phyloP scores from a whole-genome alignment of 495 filamentous ascomycete species.

The Hyaloscypha bicolor region DNA sequence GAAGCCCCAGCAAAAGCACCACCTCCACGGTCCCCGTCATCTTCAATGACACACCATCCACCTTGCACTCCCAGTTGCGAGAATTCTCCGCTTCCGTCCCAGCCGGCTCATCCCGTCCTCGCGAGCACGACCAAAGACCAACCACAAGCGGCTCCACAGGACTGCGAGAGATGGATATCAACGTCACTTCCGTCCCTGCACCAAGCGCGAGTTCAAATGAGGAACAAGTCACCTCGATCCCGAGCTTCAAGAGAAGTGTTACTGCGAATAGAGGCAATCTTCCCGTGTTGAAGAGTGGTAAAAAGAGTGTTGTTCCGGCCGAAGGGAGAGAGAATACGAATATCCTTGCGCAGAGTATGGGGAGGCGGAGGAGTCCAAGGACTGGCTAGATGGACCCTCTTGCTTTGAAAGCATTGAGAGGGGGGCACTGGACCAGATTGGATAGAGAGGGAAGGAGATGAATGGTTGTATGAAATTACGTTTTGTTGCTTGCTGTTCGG shows the following conservation, averaged over 20 bases:
- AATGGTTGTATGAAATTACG: neutral
- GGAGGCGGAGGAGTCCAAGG: constrained; percentile 56
- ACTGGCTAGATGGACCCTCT: neutral
- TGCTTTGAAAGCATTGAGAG: neutral
- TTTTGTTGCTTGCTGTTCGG: neutral
- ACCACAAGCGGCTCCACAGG: constrained; percentile 46
- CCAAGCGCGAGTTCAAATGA: constrained; percentile 14
- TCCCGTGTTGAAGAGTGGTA: constrained; percentile 46
- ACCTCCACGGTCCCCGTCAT: constrained; percentile 29
- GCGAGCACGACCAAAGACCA: constrained; percentile 30
- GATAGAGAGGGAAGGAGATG: neutral
- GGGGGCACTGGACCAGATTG: neutral
- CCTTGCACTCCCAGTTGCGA: constrained; percentile 31
- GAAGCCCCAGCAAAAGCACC: constrained; percentile 26
- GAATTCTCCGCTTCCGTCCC: constrained; percentile 39
- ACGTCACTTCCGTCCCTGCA: constrained; percentile 43
- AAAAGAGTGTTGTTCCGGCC: constrained; percentile 42
- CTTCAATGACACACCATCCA: constrained; percentile 24
- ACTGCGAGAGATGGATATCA: constrained; percentile 59
- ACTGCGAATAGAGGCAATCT: constrained; percentile 41
- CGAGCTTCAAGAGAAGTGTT: constrained; percentile 51
- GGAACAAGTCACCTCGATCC: constrained; percentile 41
- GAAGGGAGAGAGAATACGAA: constrained; percentile 65
- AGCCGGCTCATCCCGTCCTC: constrained; percentile 32
- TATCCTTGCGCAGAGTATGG: constrained; percentile 41